Evolutionary conservation across 371 early-diverging fungal genomes (phyloP).

Genomic region (Apophysomyces variabilis): DNA sequence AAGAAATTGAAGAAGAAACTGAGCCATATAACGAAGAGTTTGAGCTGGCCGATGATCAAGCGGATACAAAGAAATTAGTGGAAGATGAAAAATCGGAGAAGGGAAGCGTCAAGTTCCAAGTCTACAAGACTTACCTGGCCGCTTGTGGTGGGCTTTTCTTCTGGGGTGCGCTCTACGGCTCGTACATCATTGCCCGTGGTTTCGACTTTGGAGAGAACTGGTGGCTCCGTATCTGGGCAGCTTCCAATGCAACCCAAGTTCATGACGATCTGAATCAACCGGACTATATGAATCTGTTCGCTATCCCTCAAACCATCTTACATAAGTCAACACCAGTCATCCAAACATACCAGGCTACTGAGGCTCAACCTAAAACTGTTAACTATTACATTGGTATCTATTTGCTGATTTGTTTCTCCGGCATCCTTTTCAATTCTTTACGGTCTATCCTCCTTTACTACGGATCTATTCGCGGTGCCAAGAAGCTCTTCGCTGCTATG

Average conservation of each 20-base stretch:
- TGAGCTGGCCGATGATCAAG: constrained; percentile 25
- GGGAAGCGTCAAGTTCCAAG: constrained; percentile 64
- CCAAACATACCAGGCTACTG: not conserved
- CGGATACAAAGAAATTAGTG: constrained; percentile 47
- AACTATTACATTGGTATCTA: constrained; percentile 39
- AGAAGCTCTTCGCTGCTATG: constrained; percentile 53
- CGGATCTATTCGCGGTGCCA: constrained; percentile 66
- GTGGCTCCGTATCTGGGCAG: constrained; percentile 29
- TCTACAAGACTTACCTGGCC: constrained; percentile 65
- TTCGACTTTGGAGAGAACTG: constrained; percentile 50
- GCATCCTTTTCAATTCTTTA: constrained; percentile 32
- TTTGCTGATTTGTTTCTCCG: constrained; percentile 24
- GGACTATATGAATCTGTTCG: not conserved
- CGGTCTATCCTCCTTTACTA: constrained; percentile 39
- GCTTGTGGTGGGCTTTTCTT: constrained; percentile 71
- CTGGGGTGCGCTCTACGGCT: constrained; percentile 47
- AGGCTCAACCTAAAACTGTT: constrained; percentile 18
- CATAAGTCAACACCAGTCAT: not conserved
- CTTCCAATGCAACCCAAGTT: constrained; percentile 2
- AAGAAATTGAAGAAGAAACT: not conserved
- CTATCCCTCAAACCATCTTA: no score
- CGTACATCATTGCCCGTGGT: constrained; percentile 54
- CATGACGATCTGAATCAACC: not conserved
- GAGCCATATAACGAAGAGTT: constrained; percentile 26
- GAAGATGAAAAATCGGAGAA: constrained; percentile 44